Percentiles rank a stretch among this genome's conserved stretches.
These are phyloP conservation scores for Sporothrix luriei DNA, from an alignment of 2,329 filamentous ascomycete species.

Conservation along the genomic window DNA sequence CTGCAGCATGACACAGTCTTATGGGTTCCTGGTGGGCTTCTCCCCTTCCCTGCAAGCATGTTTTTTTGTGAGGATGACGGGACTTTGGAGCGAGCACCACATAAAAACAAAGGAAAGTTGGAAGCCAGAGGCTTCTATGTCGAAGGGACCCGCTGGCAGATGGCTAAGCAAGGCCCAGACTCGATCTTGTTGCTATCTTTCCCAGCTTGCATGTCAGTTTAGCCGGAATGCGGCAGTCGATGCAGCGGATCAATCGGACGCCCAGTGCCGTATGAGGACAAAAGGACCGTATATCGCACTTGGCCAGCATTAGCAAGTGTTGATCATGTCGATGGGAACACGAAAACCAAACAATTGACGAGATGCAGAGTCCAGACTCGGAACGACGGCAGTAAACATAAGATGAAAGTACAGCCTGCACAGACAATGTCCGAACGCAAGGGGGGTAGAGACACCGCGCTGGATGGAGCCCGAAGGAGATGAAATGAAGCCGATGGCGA, in stretches of 20 bases:
- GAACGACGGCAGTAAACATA: slow-evolving; percentile 23
- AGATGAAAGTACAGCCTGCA: background rate
- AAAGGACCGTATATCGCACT: background rate
- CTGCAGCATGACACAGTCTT: background rate
- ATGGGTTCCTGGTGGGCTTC: background rate
- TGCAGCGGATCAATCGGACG: background rate
- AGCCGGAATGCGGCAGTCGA: slow-evolving; percentile 17
- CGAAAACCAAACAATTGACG: background rate
- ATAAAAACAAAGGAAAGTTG: background rate
- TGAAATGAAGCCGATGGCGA: background rate
- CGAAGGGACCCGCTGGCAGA: background rate
- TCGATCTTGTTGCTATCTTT: background rate
- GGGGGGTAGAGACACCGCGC: slow-evolving; percentile 8
- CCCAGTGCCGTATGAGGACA: background rate
- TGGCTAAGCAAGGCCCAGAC: background rate
- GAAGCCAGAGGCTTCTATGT: slow-evolving; percentile 5
- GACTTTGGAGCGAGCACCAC: background rate
- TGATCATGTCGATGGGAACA: background rate
- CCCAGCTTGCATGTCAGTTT: background rate
- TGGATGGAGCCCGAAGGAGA: slow-evolving; percentile 11
- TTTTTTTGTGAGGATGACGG: background rate
- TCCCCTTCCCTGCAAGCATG: background rate
- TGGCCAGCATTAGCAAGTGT: background rate
- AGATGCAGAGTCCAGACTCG: background rate
- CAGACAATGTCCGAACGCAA: slow-evolving; percentile 27